phyloP scores from a whole-genome alignment of 2,329 filamentous ascomycete genomes.

The Pseudopithomyces maydicus region DNA sequence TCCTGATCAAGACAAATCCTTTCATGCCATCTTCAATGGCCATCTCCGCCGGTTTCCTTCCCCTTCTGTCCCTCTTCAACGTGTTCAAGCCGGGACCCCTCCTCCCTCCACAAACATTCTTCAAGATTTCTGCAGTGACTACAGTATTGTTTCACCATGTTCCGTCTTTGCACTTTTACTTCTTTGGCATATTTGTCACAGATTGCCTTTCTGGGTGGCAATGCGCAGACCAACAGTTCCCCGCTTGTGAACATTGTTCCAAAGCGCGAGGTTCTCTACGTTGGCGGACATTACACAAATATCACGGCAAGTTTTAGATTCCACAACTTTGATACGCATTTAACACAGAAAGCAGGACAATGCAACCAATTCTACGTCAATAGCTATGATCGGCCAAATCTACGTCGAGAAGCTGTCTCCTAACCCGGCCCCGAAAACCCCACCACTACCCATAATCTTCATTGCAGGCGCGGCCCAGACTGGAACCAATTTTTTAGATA shows the following conservation, averaged over 20 bases:
- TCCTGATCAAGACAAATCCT: too few relatives aligned
- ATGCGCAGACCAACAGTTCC: constrained; percentile 15
- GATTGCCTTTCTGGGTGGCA: constrained; percentile 9
- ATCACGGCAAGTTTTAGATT: constrained; percentile 14
- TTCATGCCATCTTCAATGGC: too few relatives aligned
- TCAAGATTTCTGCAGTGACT: too few relatives aligned
- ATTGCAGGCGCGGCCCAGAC: constrained; percentile 34
- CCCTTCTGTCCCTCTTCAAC: too few relatives aligned
- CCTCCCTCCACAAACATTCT: too few relatives aligned
- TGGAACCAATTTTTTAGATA: constrained; percentile 46
- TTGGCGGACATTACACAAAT: constrained; percentile 28
- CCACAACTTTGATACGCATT: not conserved
- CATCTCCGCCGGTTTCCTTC: too few relatives aligned
- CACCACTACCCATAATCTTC: constrained; percentile 30
- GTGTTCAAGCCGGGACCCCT: too few relatives aligned
- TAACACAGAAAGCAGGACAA: constrained; percentile 2
- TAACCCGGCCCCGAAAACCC: constrained; percentile 7
- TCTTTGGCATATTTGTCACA: constrained; percentile 13
- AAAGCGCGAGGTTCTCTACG: constrained; percentile 28
- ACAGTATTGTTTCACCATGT: constrained; percentile 9
- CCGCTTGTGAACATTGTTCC: constrained; percentile 14
- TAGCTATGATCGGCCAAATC: constrained; percentile 26
- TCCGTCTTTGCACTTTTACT: constrained; percentile 14
- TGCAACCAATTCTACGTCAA: constrained; percentile 5
- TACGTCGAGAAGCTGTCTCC: constrained; percentile 34